Conservation (phyloP, 2,329 filamentous ascomycete genomes). For the Xylaria sp. region DNA sequence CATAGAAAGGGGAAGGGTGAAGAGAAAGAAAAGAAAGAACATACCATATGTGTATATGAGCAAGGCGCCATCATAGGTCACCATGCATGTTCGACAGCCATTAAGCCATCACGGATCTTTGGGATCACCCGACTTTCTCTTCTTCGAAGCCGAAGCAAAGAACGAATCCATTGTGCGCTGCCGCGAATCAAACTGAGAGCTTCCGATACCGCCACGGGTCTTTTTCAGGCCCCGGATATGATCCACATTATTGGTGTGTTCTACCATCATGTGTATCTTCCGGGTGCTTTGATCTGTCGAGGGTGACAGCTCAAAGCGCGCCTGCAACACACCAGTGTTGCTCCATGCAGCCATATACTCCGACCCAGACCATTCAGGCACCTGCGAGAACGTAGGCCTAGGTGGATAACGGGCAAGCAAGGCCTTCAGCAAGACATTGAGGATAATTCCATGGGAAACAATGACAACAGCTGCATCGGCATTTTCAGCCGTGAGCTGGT, state of each 20-base stretch:
- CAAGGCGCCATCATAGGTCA: not conserved
- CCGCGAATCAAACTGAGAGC: conserved; percentile 64
- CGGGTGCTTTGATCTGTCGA: conserved; percentile 21
- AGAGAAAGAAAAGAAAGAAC: conserved; percentile 20
- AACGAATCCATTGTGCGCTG: conserved; percentile 75
- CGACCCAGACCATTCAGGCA: not conserved
- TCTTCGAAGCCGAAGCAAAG: conserved; percentile 51
- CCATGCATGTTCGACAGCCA: not conserved
- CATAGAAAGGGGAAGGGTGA: conserved; percentile 44
- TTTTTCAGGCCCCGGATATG: conserved; percentile 73
- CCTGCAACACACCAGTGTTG: conserved; percentile 42
- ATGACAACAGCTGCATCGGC: conserved; percentile 61
- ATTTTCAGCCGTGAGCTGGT: conserved; percentile 29
- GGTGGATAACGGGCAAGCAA: conserved; percentile 51
- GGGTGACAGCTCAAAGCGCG: conserved; percentile 14
- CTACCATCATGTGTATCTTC: conserved; percentile 40
- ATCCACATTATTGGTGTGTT: conserved; percentile 60
- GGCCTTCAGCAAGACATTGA: conserved; percentile 61
- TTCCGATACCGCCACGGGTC: conserved; percentile 77
- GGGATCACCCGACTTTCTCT: conserved; percentile 38
- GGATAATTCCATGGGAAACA: conserved; percentile 78
- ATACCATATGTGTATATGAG: conserved; percentile 34
- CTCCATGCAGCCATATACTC: conserved; percentile 40
- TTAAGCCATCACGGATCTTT: conserved; percentile 11
- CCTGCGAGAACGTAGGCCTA: conserved; percentile 4